Conservation (phyloP, 169 alveolate species). For the Theileria orientalis region DNA sequence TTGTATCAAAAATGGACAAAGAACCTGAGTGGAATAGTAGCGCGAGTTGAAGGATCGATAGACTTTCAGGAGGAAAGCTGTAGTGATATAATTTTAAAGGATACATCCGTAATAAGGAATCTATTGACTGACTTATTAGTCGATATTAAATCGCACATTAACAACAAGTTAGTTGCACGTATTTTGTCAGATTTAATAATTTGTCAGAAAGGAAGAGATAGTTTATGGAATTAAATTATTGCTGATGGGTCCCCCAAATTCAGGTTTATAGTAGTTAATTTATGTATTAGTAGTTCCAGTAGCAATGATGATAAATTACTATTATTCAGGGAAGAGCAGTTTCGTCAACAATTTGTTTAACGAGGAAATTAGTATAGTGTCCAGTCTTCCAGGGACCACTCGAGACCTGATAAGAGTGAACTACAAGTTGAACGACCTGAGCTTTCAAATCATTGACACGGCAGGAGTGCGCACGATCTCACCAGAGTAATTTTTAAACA, state of each 20-base stretch:
- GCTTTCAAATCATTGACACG: slow-evolving; percentile 64
- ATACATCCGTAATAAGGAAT: background rate
- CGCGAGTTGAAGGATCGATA: slow-evolving; percentile 48
- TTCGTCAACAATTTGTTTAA: slow-evolving; percentile 65
- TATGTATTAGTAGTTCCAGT: background rate
- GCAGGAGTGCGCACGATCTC: slow-evolving; percentile 60
- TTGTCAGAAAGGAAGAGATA: slow-evolving; percentile 43
- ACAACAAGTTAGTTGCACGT: background rate
- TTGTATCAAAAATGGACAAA: slow-evolving; percentile 42
- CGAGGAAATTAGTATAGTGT: slow-evolving; percentile 66
- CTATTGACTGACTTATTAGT: background rate
- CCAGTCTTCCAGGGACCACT: slow-evolving; percentile 72
- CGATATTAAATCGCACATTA: background rate
- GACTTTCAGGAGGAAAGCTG: slow-evolving; percentile 62
- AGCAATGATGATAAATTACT: background rate
- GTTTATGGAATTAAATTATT: slow-evolving; percentile 42
- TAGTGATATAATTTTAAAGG: slow-evolving; percentile 25
- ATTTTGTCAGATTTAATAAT: background rate
- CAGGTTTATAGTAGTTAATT: slow-evolving; percentile 11
- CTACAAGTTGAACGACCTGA: slow-evolving; percentile 40
- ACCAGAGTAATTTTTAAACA: background rate
- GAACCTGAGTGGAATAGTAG: slow-evolving; percentile 21
- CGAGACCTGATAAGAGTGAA: slow-evolving; percentile 64
- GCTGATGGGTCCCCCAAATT: slow-evolving; percentile 70
- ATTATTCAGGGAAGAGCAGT: slow-evolving; percentile 67